Evolutionary conservation across 2,329 filamentous ascomycete species (phyloP), one percentile per base, ranked within the genome.

Genomic region (Aspergillus versicolor): DNA sequence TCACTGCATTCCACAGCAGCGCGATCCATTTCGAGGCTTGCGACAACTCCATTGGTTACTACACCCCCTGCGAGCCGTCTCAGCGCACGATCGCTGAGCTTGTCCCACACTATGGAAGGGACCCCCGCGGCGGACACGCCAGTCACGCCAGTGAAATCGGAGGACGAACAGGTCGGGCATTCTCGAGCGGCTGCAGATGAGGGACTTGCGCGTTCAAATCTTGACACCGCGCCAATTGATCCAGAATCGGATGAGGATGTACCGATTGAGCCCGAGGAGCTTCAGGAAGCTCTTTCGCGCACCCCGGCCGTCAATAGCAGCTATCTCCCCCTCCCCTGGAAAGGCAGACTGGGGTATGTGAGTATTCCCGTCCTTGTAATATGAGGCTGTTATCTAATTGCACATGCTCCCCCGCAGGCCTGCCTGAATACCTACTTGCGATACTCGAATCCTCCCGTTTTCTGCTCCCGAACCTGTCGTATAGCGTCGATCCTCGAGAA

Each of bases 341-440:
- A 88, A 75, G 93, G 93, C 1, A 84, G 92, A 27, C 72, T 97
- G 60, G 92, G 92, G 57, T 97, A 96, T 82, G 91, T 93, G 73
- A 77, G 87, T 58, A 43, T 43, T n/a, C 11, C 15, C 17, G 8
- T 24, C 13, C 12, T 30, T 4, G 4, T 30, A 30, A 11, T 32
- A 2, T 11, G 13, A 4, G 3, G 8, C 8, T 6, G 19, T 42
- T 19, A 27, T 27, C 34, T 24, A 34, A 45, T 58, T 11, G 13
- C 7, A n/a, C 21, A 12, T 45, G 19, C 48, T 44, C 44, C 61
- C 7, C 7, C 37, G 55, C 41, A 87, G 90, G 92, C 93, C 11
- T 97, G 92, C 69, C 78, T 97, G 15, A 96, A 96, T 70, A 97
- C 93, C 0, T 97, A 97, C 71, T 81, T 97, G 2, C 88, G 93